Percentiles rank a stretch among this genome's conserved stretches.
These are phyloP conservation scores for Spatholobus suberectus DNA, from an alignment of 306 rosid species.

Conservation along the genomic window DNA sequence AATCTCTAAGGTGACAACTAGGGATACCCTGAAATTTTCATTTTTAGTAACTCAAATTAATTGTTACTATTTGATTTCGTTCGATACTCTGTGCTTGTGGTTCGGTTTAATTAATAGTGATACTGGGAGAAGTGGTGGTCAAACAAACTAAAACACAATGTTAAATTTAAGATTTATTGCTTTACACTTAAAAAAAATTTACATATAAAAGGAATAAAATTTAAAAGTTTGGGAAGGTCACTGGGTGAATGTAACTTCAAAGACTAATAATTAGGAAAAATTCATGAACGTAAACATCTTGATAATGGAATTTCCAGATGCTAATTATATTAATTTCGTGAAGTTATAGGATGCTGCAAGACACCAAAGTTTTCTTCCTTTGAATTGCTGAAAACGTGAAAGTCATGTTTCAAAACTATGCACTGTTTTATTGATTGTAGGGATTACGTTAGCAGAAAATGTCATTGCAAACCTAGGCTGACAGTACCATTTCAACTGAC, in stretches of 20 bases:
- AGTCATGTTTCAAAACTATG: background rate
- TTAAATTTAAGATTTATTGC: background rate
- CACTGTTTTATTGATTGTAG: background rate
- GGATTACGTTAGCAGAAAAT: background rate
- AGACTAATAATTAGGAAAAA: background rate
- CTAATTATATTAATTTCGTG: too few species aligned
- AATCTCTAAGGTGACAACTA: background rate
- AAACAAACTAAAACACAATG: background rate
- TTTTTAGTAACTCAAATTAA: background rate
- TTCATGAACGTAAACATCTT: background rate
- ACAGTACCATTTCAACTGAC: background rate
- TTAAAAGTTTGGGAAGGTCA: too few species aligned
- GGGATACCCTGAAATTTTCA: too few species aligned
- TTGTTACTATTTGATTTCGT: background rate
- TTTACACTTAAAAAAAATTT: too few species aligned
- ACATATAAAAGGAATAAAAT: too few species aligned
- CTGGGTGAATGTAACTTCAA: background rate
- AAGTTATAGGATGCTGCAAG: background rate
- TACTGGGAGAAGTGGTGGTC: background rate
- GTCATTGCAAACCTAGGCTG: background rate
- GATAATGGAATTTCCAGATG: background rate
- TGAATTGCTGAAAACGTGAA: background rate
- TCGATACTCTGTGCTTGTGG: background rate
- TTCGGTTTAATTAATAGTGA: background rate
- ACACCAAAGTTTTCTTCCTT: background rate